Evolutionary conservation across 345 rosid genomes (phyloP).

Genomic region (Corchorus capsularis): DNA sequence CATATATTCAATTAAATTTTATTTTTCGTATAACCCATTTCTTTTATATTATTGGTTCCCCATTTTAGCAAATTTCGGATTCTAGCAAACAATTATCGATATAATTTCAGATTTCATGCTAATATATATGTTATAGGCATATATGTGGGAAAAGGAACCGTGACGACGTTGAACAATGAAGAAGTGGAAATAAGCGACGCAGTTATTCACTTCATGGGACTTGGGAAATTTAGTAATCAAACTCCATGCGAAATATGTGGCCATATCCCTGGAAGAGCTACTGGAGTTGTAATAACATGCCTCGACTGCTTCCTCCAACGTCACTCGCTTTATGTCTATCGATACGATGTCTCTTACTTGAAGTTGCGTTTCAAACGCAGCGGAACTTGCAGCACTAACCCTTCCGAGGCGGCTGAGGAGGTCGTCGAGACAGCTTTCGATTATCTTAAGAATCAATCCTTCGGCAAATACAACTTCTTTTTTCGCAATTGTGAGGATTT

Average conservation of each 20-base stretch:
- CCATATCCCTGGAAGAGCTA: background rate
- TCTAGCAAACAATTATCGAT: no score
- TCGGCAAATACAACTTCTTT: no score
- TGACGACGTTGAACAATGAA: background rate
- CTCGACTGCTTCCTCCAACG: background rate
- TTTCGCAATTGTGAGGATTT: no score
- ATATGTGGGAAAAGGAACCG: background rate
- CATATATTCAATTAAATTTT: no score
- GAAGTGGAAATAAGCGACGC: background rate
- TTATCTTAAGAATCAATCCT: background rate
- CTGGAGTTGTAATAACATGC: background rate
- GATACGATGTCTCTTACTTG: background rate
- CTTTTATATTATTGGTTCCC: no score
- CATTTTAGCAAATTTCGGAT: no score
- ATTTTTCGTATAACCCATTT: no score
- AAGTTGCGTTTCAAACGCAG: background rate
- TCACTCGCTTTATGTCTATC: background rate
- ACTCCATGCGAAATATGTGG: background rate
- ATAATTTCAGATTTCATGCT: no score
- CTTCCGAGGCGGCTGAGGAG: background rate
- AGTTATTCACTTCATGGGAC: background rate
- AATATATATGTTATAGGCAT: background rate
- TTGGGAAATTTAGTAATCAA: background rate
- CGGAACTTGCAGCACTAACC: background rate
- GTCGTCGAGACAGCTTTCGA: background rate